Conservation (phyloP, 129 eudicot species). For the Helichrysum umbraculigerum region DNA sequence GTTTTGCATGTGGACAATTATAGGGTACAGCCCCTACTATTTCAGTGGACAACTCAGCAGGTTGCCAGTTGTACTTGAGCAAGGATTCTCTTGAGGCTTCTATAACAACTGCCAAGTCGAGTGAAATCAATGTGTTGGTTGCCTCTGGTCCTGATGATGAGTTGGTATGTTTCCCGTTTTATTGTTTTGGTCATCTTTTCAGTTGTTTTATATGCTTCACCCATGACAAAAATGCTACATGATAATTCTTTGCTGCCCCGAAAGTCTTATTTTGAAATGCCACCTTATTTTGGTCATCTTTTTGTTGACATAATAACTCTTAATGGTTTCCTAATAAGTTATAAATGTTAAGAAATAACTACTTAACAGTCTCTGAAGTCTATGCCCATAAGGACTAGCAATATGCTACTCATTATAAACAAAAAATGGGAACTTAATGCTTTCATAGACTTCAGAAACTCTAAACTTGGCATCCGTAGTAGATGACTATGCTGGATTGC, state of each 20-base stretch:
- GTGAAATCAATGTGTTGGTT: conserved; percentile 91
- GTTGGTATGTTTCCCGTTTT: conserved; percentile 55
- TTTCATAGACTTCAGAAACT: neutral
- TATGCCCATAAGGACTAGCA: no score
- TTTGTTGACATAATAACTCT: no score
- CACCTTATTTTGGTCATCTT: no score
- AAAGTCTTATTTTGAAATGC: neutral
- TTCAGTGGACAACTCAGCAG: conserved; percentile 86
- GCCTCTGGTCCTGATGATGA: conserved; percentile 70
- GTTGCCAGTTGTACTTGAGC: conserved; percentile 90
- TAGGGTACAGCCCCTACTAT: conserved; percentile 95
- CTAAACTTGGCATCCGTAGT: neutral
- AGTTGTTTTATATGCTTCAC: neutral
- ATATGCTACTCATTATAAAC: neutral
- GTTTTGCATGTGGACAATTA: conserved; percentile 21
- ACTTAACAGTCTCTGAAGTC: no score
- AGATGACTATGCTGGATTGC: neutral
- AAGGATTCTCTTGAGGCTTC: conserved; percentile 84
- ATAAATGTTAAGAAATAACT: neutral
- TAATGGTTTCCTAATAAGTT: neutral
- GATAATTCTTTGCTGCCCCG: neutral
- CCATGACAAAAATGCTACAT: neutral
- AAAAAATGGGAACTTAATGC: neutral
- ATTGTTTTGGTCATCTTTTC: neutral
- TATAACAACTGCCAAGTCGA: conserved; percentile 92